A percentile compares a stretch with the other conserved stretches of the same genome.
phyloP scores from a whole-genome alignment of 169 alveolate species.

The Plasmodium gallinaceum region DNA sequence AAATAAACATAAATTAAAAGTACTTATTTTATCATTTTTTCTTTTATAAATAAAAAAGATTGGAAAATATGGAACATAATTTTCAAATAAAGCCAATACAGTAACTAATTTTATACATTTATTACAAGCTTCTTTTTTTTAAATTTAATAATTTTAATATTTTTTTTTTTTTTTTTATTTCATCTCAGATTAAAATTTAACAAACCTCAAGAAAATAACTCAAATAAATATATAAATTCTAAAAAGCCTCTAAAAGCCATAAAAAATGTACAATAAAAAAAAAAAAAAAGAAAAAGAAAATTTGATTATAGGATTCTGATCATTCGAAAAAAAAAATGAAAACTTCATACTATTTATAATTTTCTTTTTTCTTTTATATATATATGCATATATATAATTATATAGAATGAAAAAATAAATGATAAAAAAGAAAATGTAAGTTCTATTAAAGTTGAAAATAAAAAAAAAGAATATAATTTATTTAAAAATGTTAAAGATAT shows the following conservation, averaged over 20 bases:
- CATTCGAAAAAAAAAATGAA: too few species aligned
- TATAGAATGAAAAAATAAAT: neutral
- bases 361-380: neutral
- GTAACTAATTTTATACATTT: slow-evolving; percentile 11
- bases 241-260: neutral
- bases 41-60: neutral
- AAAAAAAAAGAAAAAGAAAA: neutral
- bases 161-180: neutral
- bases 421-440: neutral
- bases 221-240: neutral
- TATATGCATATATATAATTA: neutral
- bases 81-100: slow-evolving; percentile 46
- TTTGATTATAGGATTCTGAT: too few species aligned
- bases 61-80: slow-evolving; percentile 25
- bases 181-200: slow-evolving; percentile 35
- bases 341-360: too few species aligned
- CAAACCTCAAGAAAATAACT: neutral
- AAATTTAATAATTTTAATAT: neutral
- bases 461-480: too few species aligned
- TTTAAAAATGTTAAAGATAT: too few species aligned
- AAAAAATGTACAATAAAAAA: slow-evolving; percentile 16
- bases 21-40: too few species aligned
- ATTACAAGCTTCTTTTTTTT: neutral
- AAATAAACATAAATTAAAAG: too few species aligned
- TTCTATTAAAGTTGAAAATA: neutral